phyloP scores from a whole-genome alignment of 2,329 filamentous ascomycete genomes.

The Colletotrichum endophyticum region DNA sequence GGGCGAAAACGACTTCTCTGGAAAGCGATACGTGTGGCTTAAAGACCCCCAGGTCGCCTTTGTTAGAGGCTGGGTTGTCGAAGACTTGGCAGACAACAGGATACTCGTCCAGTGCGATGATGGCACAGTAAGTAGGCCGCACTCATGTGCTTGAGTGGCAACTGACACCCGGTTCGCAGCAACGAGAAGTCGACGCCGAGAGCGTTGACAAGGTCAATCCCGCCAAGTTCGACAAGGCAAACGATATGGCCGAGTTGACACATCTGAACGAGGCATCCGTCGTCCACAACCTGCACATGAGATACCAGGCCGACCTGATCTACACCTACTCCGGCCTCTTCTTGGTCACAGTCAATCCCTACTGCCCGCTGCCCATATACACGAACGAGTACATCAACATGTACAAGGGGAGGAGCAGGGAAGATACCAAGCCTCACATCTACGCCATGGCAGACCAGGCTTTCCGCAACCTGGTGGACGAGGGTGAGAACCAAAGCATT shows the following conservation, averaged over 20 bases:
- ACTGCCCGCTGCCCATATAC: slow-evolving; percentile 93
- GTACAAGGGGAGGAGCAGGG: slow-evolving; percentile 90
- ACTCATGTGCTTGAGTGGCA: background rate
- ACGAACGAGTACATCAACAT: slow-evolving; percentile 97
- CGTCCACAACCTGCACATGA: slow-evolving; percentile 93
- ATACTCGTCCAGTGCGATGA: slow-evolving; percentile 93
- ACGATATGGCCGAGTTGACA: slow-evolving; percentile 98
- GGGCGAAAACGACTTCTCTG: slow-evolving; percentile 98
- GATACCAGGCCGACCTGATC: slow-evolving; percentile 95
- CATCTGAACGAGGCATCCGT: slow-evolving; percentile 98
- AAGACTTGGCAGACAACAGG: slow-evolving; percentile 73
- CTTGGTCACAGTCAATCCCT: slow-evolving; percentile 95
- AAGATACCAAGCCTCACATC: slow-evolving; percentile 96
- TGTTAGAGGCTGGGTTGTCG: slow-evolving; percentile 88
- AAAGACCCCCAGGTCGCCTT: slow-evolving; percentile 87
- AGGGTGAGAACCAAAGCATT: slow-evolving; percentile 96
- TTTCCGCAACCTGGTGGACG: slow-evolving; percentile 93
- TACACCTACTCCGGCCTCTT: slow-evolving; percentile 99
- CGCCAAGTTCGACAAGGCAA: slow-evolving; percentile 98
- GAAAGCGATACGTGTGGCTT: slow-evolving; percentile 98
- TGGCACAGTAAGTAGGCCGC: slow-evolving; percentile 70
- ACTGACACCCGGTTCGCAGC: slow-evolving; percentile 51
- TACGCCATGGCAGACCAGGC: slow-evolving; percentile 98
- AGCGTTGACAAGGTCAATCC: slow-evolving; percentile 98
- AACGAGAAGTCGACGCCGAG: slow-evolving; percentile 85